These are phyloP conservation scores for Raffaelea arxii DNA, from an alignment of 2,329 filamentous ascomycete species.

Conservation along the genomic window DNA sequence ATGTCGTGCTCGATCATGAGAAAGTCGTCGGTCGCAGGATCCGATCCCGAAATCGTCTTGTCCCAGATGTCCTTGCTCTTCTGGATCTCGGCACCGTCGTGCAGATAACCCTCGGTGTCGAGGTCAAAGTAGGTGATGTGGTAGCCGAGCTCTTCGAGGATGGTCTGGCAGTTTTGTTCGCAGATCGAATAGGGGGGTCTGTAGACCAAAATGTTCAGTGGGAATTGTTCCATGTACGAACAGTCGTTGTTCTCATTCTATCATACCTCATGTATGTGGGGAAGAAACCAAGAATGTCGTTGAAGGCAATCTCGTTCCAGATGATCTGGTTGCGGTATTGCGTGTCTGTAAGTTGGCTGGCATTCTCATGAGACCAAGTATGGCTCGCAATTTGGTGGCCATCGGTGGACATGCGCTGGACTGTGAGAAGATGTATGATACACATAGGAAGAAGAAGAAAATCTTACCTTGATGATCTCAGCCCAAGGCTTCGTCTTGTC, in stretches of 20 bases:
- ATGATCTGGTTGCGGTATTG: conserved; percentile 29
- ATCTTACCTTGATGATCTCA: conserved; percentile 30
- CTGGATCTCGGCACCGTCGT: conserved; percentile 22
- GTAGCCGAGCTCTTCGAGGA: conserved; percentile 23
- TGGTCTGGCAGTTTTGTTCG: conserved; percentile 18
- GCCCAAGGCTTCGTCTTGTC: conserved; percentile 34
- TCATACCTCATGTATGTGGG: conserved; percentile 34
- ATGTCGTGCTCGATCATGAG: conserved; percentile 44
- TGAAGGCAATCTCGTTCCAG: conserved; percentile 34
- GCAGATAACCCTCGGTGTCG: conserved; percentile 25
- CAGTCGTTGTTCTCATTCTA: too few species aligned
- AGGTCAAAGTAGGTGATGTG: conserved; percentile 26
- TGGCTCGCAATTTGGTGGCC: conserved; percentile 41
- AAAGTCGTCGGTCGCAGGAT: conserved; percentile 21
- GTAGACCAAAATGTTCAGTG: too few species aligned
- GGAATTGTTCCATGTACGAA: too few species aligned
- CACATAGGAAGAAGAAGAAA: background rate
- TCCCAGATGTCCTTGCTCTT: conserved; percentile 23
- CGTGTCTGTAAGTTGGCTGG: conserved; percentile 22
- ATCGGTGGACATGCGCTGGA: conserved; percentile 28
- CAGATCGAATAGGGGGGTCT: conserved; percentile 33
- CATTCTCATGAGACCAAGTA: conserved; percentile 35
- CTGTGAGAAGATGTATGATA: background rate
- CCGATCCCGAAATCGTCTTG: conserved; percentile 15
- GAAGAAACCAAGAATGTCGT: conserved; percentile 31